A percentile compares a stretch with the other conserved stretches of the same genome.
phyloP scores from a whole-genome alignment of 2,329 filamentous ascomycete genomes.

The Paramyrothecium sp. region DNA sequence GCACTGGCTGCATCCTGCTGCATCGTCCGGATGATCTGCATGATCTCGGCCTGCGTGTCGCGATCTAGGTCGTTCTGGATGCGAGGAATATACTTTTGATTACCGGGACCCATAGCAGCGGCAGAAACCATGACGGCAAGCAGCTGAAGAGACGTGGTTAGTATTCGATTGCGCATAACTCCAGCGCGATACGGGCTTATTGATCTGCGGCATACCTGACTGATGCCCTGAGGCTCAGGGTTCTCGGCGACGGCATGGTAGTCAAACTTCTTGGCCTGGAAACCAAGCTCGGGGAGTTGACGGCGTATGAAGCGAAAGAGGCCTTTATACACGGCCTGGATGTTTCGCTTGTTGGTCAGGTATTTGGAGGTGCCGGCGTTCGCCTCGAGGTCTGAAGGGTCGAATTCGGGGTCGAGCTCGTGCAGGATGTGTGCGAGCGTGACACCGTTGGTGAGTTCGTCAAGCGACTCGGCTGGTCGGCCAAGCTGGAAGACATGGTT shows the following conservation, averaged over 20 bases:
- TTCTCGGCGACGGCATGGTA: slow-evolving; percentile 59
- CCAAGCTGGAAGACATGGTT: slow-evolving; percentile 43
- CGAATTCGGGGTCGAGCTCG: slow-evolving; percentile 57
- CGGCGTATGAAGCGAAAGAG: slow-evolving; percentile 55
- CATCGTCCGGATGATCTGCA: slow-evolving; percentile 42
- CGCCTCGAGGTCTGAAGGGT: slow-evolving; percentile 51
- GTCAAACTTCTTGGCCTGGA: slow-evolving; percentile 51
- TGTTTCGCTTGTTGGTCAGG: slow-evolving; percentile 48
- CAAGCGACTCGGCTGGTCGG: slow-evolving; percentile 45
- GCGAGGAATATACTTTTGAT: slow-evolving; percentile 49
- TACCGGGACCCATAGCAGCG: slow-evolving; percentile 59
- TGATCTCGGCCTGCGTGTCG: slow-evolving; percentile 41
- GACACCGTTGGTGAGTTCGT: slow-evolving; percentile 52
- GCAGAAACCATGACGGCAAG: slow-evolving; percentile 60
- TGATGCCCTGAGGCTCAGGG: slow-evolving; percentile 52
- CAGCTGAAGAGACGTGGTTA: slow-evolving; percentile 45
- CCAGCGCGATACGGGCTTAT: neutral
- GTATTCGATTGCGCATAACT: slow-evolving; percentile 6
- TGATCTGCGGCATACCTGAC: slow-evolving; percentile 39
- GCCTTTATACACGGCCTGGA: slow-evolving; percentile 54
- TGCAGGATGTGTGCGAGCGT: slow-evolving; percentile 55
- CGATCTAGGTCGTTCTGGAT: slow-evolving; percentile 41
- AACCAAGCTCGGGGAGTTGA: slow-evolving; percentile 48
- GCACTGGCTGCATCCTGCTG: slow-evolving; percentile 34
- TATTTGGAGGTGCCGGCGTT: slow-evolving; percentile 41